phyloP scores from a whole-genome alignment of 1,284 basidiomycete species.

The Gomphus bonarii region DNA sequence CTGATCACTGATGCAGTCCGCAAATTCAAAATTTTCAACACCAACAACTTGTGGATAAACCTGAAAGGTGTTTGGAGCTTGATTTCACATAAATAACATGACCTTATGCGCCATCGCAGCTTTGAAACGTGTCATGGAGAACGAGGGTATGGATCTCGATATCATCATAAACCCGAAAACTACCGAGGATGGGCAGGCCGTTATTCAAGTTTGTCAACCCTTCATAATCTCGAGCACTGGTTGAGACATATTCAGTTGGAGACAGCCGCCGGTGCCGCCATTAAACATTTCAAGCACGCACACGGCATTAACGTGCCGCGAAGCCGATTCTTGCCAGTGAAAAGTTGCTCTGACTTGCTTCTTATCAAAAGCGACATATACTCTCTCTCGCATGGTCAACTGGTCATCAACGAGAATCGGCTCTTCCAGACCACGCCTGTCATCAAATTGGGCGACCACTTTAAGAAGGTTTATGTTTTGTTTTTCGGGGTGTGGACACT shows the following conservation, averaged over 20 bases:
- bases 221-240: background rate
- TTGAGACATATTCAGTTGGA: constrained; percentile 58
- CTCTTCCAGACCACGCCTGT: constrained; percentile 96
- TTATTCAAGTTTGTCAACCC: constrained; percentile 44
- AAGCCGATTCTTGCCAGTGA: constrained; percentile 94
- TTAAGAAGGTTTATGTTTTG: constrained; percentile 52
- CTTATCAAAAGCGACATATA: constrained; percentile 98
- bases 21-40: constrained; percentile 96
- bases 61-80: constrained; percentile 43
- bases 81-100: background rate
- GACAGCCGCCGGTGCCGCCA: constrained; percentile 95
- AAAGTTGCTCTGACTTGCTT: constrained; percentile 84
- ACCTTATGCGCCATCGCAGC: constrained; percentile 25
- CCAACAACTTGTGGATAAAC: constrained; percentile 98
- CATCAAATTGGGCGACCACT: constrained; percentile 93
- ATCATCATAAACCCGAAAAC: constrained; percentile 95
- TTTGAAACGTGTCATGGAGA: constrained; percentile 92
- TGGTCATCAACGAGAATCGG: constrained; percentile 82
- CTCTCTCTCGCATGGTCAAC: constrained; percentile 88
- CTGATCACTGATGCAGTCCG: constrained; percentile 38
- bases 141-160: constrained; percentile 83
- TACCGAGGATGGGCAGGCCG: constrained; percentile 81
- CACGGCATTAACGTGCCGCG: constrained; percentile 98
- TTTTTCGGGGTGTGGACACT: background rate
- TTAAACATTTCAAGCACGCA: constrained; percentile 93